Base-by-base conservation (phyloP, 768 basidiomycete genomes). In the Cyclocybe cylindracea region DNA sequence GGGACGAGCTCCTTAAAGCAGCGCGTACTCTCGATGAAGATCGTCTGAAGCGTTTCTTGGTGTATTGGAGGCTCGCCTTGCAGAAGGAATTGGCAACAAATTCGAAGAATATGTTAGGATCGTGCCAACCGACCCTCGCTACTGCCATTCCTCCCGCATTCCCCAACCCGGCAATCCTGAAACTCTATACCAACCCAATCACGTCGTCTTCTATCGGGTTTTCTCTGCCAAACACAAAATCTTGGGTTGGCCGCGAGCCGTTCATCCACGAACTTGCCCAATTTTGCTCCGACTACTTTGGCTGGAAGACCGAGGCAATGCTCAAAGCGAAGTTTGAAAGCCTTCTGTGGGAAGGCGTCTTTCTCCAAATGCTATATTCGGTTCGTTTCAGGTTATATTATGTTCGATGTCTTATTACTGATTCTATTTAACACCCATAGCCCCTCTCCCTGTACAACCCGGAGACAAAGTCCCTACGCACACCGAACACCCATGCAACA, bases 341-440 rank as follows among this genome's bases (percentile, higher is more conserved):
- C n/a, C 8, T 5, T 10, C 5, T 53, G 6, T 53, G 44, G 34
- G 37, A 18, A 11, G 44, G 51, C 7, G n/a, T 8, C 5, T 39
- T 46, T 33, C 10, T 52, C 11, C 50, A 46, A 16, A 52, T 45
- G 50, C 9, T 52, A 11, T 52, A 52, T 39, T 52, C 44, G 37
- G 50, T 53, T n/a, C n/a, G n/a, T n/a, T n/a, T n/a, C n/a, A n/a
- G n/a, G n/a, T n/a, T n/a, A n/a, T n/a, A n/a, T n/a, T n/a, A n/a
- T n/a, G n/a, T n/a, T n/a, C n/a, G n/a, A n/a, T n/a, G n/a, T n/a
- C n/a, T n/a, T n/a, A n/a, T n/a, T n/a, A n/a, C n/a, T n/a, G n/a
- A n/a, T n/a, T n/a, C n/a, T n/a, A n/a, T n/a, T n/a, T n/a, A n/a
- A n/a, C n/a, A n/a, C n/a, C n/a, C n/a, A n/a, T n/a, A n/a, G n/a